Evolutionary conservation across 192 early-diverging fungal genomes (phyloP), one percentile per base, ranked within the genome.

Genomic region (Fimicolochytrium jonesii): DNA sequence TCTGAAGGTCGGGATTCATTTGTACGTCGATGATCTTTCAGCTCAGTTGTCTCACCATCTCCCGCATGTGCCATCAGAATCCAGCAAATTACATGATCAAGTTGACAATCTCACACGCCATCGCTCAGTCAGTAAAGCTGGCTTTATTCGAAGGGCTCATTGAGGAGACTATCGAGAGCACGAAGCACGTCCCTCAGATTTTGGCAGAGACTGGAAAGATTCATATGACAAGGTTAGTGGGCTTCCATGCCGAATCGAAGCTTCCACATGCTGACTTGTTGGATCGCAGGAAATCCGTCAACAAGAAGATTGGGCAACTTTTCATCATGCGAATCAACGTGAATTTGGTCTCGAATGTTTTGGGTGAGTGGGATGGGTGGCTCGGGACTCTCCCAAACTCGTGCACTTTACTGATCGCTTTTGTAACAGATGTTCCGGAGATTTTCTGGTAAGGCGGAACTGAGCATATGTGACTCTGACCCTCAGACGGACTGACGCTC

Each of bases 81-180:
- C 58, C 65, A 79, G 66, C 75, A 69, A 55, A 71, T 74, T 84
- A 66, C 75, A 87, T 95, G 79, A 87, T 91, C 64, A 98, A 95
- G 71, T 77, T 98, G 48, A 90, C 93, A 0, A 95, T 98, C 64
- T 88, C 90, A 2, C 95, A 98, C 74, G 95, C 92, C 3, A 89
- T 98, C 48, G 91, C 95, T 6, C 95, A 98, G 74, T 87, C 86
- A 34, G 92, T 90, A 43, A 98, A 98, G 71, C 90, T 98, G 68
- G 87, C 91, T 0, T 68, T 90, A 23, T 98, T 93, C 71, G 95
- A 98, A 73, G 83, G 82, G 30, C 71, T 95, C 55, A 92, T 98
- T 60, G 92, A 94, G 66, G 88, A 91, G 51, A 94, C 94, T 0
- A 95, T 98, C 59, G 79, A 85, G 39, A 75, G 78, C 15, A 94